Percentiles rank a stretch among this genome's conserved stretches.
Conservation (phyloP, 768 basidiomycete species). For the Favolaschia claudopus region DNA sequence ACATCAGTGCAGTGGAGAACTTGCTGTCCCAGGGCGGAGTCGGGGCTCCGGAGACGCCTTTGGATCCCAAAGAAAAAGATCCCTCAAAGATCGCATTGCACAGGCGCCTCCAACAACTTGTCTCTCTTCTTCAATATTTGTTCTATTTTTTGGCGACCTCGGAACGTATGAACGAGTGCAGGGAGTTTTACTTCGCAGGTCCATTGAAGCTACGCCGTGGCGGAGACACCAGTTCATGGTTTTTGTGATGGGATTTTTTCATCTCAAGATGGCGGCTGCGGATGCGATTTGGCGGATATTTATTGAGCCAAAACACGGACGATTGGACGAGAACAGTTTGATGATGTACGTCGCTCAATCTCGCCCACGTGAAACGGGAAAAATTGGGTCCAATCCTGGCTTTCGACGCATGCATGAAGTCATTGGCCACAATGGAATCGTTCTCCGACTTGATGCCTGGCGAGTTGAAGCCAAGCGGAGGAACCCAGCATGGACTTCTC, state of each 20-base stretch:
- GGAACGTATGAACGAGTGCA: conserved; percentile 32
- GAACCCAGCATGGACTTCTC: conserved; percentile 7
- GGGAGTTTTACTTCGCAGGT: conserved; percentile 29
- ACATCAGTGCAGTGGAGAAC: conserved; percentile 26
- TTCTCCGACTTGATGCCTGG: conserved; percentile 39
- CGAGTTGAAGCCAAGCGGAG: conserved; percentile 15
- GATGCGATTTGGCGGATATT: conserved; percentile 34
- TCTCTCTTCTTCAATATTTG: conserved; percentile 27
- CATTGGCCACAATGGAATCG: conserved; percentile 38
- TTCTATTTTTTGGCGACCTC: conserved; percentile 33
- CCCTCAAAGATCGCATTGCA: neutral
- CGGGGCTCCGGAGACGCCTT: conserved; percentile 32
- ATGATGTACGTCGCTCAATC: conserved; percentile 29
- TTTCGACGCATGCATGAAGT: conserved; percentile 30
- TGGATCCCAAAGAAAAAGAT: too few relatives aligned
- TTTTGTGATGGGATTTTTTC: conserved; percentile 38
- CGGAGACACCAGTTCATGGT: conserved; percentile 38
- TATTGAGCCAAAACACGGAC: conserved; percentile 22
- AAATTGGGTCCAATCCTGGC: conserved; percentile 39
- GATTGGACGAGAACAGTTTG: conserved; percentile 26
- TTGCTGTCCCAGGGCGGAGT: conserved; percentile 31
- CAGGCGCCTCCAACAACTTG: conserved; percentile 19
- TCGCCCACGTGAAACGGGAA: conserved; percentile 39
- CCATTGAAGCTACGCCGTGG: conserved; percentile 36
- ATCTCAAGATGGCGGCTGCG: conserved; percentile 39